Conservation (phyloP, 2,329 filamentous ascomycete species). For the Endothia cerciana region DNA sequence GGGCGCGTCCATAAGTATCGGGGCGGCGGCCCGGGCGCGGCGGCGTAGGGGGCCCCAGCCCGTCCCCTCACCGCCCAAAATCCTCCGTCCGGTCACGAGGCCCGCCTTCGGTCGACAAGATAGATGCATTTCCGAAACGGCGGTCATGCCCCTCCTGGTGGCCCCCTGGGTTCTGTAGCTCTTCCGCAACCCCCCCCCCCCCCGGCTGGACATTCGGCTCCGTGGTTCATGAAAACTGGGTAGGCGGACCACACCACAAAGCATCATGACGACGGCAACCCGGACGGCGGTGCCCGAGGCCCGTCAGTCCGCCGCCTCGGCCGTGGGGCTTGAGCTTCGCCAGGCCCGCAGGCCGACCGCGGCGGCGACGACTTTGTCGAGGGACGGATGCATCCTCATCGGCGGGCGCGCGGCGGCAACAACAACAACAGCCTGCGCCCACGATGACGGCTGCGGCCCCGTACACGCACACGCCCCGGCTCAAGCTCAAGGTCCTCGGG, state of each 20-base stretch:
- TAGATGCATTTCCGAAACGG: background rate
- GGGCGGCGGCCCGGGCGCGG: background rate
- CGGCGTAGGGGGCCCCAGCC: no score
- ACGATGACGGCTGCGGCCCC: background rate
- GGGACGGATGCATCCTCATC: background rate
- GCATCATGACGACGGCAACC: slow-evolving; percentile 12
- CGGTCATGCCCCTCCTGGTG: background rate
- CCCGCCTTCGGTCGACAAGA: background rate
- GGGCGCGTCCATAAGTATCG: background rate
- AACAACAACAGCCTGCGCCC: background rate
- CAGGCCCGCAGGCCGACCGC: slow-evolving; percentile 3
- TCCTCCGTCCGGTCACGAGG: background rate
- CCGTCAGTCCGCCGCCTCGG: background rate
- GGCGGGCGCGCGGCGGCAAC: background rate
- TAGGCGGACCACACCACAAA: no score
- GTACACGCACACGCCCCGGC: background rate
- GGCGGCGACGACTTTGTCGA: background rate
- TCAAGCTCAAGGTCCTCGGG: slow-evolving; percentile 39
- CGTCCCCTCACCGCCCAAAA: slow-evolving; percentile 1
- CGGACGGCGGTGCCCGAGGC: slow-evolving; percentile 6
- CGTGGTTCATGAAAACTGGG: no score
- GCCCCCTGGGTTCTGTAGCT: background rate
- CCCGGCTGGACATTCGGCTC: no score
- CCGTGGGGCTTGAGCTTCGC: slow-evolving; percentile 11
- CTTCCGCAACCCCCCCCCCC: background rate